A percentile compares a stretch with the other conserved stretches of the same genome.
Evolutionary conservation across 495 filamentous ascomycete species (phyloP).

Genomic region (Penicillium pancosmium): DNA sequence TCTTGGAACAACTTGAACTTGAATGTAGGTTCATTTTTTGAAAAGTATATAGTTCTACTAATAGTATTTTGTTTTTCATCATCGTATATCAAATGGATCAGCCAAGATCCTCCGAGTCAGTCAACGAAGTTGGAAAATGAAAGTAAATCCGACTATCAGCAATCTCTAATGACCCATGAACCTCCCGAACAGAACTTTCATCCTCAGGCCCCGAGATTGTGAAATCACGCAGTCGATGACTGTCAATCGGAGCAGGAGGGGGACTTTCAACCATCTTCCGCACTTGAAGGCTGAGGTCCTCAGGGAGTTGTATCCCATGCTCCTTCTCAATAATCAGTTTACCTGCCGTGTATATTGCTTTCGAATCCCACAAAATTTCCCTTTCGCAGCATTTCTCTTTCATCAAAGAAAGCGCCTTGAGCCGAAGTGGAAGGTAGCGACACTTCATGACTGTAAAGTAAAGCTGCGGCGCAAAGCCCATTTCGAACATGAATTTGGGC

Average conservation of each 20-base stretch:
- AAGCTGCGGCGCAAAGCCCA: slow-evolving; percentile 5
- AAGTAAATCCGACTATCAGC: neutral
- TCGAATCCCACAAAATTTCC: slow-evolving; percentile 7
- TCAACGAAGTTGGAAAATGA: neutral
- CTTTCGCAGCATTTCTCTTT: neutral
- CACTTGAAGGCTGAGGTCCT: neutral
- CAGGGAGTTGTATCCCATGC: neutral
- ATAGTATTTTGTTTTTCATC: neutral
- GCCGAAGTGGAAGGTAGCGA: slow-evolving; percentile 6
- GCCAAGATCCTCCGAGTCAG: neutral
- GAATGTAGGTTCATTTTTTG: too few relatives aligned
- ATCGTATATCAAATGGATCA: neutral
- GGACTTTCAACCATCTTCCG: slow-evolving; percentile 3
- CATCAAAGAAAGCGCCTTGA: slow-evolving; percentile 5
- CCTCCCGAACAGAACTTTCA: neutral
- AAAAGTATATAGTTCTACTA: too few relatives aligned
- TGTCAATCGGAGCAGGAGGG: slow-evolving; percentile 1
- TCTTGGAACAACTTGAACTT: too few relatives aligned
- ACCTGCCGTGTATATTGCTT: neutral
- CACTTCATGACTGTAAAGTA: slow-evolving; percentile 11
- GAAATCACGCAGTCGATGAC: neutral
- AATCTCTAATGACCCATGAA: neutral
- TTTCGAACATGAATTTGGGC: slow-evolving; percentile 11
- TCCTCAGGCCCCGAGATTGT: neutral
- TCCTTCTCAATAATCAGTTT: slow-evolving; percentile 4